phyloP scores from a whole-genome alignment of 2,329 filamentous ascomycete species.

The Aplosporella prunicola region DNA sequence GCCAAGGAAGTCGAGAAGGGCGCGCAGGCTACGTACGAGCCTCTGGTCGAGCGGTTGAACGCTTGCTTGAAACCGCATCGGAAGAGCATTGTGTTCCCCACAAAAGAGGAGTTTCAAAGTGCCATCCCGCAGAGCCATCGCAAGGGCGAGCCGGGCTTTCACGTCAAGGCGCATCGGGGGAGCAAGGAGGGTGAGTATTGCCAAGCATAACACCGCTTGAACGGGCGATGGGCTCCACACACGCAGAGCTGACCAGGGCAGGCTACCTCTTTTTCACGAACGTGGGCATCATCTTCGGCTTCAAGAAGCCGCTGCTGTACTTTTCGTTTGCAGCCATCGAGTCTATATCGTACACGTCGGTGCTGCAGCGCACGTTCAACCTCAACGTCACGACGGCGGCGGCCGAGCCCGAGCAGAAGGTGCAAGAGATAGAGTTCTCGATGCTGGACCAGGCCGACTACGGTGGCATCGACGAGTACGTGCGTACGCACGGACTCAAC shows the following conservation, averaged over 20 bases:
- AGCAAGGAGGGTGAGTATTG: constrained; percentile 53
- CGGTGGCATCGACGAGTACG: constrained; percentile 51
- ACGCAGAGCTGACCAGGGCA: constrained; percentile 18
- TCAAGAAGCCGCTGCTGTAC: constrained; percentile 56
- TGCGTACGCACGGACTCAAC: constrained; percentile 51
- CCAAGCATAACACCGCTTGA: background rate
- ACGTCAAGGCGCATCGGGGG: constrained; percentile 54
- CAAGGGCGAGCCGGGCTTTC: constrained; percentile 53
- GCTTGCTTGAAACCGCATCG: constrained; percentile 32
- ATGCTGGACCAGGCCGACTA: constrained; percentile 59
- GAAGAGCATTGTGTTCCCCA: constrained; percentile 43
- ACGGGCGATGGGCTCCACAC: background rate
- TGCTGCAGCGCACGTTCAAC: constrained; percentile 58
- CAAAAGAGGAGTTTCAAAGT: constrained; percentile 50
- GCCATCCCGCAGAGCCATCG: constrained; percentile 51
- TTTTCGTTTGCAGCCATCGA: constrained; percentile 52
- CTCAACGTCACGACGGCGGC: constrained; percentile 37
- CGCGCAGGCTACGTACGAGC: constrained; percentile 31
- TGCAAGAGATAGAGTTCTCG: constrained; percentile 52
- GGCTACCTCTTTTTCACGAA: constrained; percentile 55
- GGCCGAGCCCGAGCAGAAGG: constrained; percentile 21
- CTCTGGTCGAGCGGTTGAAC: constrained; percentile 41
- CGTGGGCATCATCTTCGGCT: constrained; percentile 53
- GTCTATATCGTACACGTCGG: constrained; percentile 53
- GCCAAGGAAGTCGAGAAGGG: constrained; percentile 35